Conservation (phyloP, 2,329 filamentous ascomycete species). For the Rutstroemia sp. region DNA sequence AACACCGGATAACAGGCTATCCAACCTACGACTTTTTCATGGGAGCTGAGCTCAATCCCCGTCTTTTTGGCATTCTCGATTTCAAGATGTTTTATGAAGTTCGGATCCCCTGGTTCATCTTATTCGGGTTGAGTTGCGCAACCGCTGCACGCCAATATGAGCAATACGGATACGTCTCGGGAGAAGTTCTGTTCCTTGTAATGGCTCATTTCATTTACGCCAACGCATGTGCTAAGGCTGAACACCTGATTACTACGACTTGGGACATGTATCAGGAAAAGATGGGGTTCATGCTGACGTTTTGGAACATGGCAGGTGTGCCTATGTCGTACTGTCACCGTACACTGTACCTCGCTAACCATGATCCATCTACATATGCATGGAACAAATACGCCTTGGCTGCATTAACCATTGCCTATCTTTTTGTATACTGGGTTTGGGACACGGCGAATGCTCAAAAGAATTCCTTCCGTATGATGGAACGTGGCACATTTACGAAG, state of each 20-base stretch:
- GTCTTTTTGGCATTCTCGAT: constrained; percentile 76
- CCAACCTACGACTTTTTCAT: constrained; percentile 86
- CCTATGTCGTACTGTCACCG: constrained; percentile 88
- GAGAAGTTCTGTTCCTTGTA: constrained; percentile 76
- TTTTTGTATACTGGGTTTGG: constrained; percentile 86
- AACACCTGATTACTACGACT: constrained; percentile 82
- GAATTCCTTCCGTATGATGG: constrained; percentile 79
- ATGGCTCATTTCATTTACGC: constrained; percentile 90
- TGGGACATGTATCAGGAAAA: constrained; percentile 98
- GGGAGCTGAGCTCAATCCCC: constrained; percentile 79
- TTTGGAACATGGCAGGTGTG: constrained; percentile 90
- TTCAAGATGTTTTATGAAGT: constrained; percentile 98
- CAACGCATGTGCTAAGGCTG: constrained; percentile 86
- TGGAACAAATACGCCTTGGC: constrained; percentile 65
- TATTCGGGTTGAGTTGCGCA: constrained; percentile 70
- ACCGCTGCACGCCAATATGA: constrained; percentile 79
- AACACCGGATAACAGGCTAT: constrained; percentile 87
- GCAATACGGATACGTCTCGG: constrained; percentile 74
- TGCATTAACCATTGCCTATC: constrained; percentile 60
- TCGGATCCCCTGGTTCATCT: constrained; percentile 84
- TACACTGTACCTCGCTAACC: constrained; percentile 82
- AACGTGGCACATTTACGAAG: constrained; percentile 61
- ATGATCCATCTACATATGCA: constrained; percentile 64
- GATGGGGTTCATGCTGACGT: constrained; percentile 93
- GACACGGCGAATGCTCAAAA: constrained; percentile 90